Conservation (phyloP, 768 basidiomycete genomes). For the Xerocomellus intermedius region DNA sequence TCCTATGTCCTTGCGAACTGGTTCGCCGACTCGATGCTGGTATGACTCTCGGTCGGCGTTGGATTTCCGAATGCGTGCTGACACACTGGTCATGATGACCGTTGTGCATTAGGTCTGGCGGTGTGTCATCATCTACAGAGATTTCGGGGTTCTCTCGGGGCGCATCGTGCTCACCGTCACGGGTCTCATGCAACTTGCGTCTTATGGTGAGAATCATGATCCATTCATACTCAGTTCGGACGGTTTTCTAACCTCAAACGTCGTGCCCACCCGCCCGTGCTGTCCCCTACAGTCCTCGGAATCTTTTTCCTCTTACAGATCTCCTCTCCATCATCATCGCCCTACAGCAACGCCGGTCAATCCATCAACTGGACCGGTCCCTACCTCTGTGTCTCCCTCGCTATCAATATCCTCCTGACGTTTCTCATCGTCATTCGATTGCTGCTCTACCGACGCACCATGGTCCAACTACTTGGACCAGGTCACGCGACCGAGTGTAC, state of each 20-base stretch:
- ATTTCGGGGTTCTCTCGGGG: slow-evolving; percentile 13
- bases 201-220: slow-evolving; percentile 19
- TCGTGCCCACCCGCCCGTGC: not conserved
- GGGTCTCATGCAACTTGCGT: slow-evolving; percentile 25
- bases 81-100: not conserved
- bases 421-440: slow-evolving; percentile 28
- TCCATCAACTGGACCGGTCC: slow-evolving; percentile 27
- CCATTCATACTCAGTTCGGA: not conserved
- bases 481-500: slow-evolving; percentile 25
- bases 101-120: slow-evolving; percentile 25
- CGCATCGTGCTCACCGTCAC: slow-evolving; percentile 17
- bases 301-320: slow-evolving; percentile 25
- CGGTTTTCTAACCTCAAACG: not conserved
- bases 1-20: slow-evolving; percentile 30
- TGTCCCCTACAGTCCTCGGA: slow-evolving; percentile 17
- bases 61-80: not conserved
- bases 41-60: not conserved
- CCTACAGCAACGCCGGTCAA: slow-evolving; percentile 16
- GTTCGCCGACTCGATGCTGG: slow-evolving; percentile 27
- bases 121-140: slow-evolving; percentile 27
- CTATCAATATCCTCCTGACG: slow-evolving; percentile 25
- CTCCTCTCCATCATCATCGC: slow-evolving; percentile 28
- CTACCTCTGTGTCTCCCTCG: slow-evolving; percentile 28
- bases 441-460: slow-evolving; percentile 24
- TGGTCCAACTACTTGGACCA: slow-evolving; percentile 18